A percentile compares a stretch with the other conserved stretches of the same genome.
Evolutionary conservation across 331 rosid species (phyloP).

Genomic region (Acacia concinna): DNA sequence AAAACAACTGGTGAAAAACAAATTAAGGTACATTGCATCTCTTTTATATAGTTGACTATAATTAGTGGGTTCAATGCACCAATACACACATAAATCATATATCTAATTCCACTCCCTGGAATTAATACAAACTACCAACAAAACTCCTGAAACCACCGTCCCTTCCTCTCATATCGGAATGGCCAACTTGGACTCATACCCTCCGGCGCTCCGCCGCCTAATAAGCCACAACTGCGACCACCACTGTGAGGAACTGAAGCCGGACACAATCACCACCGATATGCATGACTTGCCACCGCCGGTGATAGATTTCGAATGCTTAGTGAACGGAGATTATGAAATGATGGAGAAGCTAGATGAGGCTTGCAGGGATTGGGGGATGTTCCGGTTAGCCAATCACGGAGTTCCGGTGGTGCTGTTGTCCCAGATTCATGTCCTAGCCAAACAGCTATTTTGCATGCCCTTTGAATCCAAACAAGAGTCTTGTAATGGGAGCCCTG

Average conservation of each 20-base stretch:
- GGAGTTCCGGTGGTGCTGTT: constrained; percentile 53
- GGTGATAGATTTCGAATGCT: constrained; percentile 44
- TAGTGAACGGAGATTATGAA: background rate
- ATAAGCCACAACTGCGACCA: background rate
- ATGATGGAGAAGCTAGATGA: constrained; percentile 30
- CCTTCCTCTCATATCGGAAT: background rate
- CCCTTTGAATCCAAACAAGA: constrained; percentile 50
- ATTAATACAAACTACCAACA: background rate
- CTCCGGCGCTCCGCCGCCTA: constrained; percentile 35
- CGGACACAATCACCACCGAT: background rate
- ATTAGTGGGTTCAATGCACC: background rate
- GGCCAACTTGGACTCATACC: constrained; percentile 24
- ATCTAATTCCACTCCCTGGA: background rate
- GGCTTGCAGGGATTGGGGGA: constrained; percentile 62
- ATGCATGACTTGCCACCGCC: constrained; percentile 52
- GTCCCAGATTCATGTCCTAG: constrained; percentile 32
- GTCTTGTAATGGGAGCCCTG: constrained; percentile 22
- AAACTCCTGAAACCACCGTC: background rate
- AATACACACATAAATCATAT: too few relatives aligned
- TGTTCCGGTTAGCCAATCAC: constrained; percentile 65
- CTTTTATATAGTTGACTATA: too few relatives aligned
- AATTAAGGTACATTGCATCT: too few relatives aligned
- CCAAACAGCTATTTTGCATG: constrained; percentile 37
- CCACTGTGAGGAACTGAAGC: background rate
- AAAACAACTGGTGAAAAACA: too few relatives aligned